A percentile compares a stretch with the other conserved stretches of the same genome.
Evolutionary conservation across 2,329 filamentous ascomycete genomes (phyloP).

Genomic region (Sclerotinia sclerotiorum): DNA sequence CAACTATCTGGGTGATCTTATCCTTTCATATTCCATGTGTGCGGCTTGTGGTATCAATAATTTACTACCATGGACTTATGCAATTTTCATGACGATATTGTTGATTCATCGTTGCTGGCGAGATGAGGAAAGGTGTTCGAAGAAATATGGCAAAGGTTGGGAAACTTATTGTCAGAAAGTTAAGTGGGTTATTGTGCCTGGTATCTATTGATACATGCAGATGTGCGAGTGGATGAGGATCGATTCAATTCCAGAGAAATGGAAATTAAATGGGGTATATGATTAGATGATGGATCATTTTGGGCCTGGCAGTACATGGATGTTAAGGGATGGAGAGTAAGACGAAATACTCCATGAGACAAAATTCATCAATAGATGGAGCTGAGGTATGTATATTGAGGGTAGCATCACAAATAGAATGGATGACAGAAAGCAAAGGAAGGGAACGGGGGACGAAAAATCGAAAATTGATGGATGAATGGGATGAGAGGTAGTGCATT

Average conservation of each 20-base stretch:
- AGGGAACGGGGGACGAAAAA: no score
- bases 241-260: background rate
- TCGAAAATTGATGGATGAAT: background rate
- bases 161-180: conserved; percentile 46
- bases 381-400: background rate
- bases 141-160: conserved; percentile 49
- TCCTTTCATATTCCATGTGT: conserved; percentile 46
- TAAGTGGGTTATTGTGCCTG: conserved; percentile 47
- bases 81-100: conserved; percentile 47
- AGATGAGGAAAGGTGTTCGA: conserved; percentile 47
- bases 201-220: conserved; percentile 39
- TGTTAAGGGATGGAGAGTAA: background rate
- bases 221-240: background rate
- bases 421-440: background rate
- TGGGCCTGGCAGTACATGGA: background rate
- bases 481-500: background rate
- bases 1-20: conserved; percentile 46
- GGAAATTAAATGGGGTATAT: no score
- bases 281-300: background rate
- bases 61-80: conserved; percentile 48
- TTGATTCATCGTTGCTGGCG: conserved; percentile 48
- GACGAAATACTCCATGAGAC: background rate
- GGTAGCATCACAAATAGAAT: background rate
- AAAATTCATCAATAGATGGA: background rate
- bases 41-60: conserved; percentile 44